A percentile compares a stretch with the other conserved stretches of the same genome.
Conservation (phyloP, 306 rosid species). For the Canavalia gladiata region DNA sequence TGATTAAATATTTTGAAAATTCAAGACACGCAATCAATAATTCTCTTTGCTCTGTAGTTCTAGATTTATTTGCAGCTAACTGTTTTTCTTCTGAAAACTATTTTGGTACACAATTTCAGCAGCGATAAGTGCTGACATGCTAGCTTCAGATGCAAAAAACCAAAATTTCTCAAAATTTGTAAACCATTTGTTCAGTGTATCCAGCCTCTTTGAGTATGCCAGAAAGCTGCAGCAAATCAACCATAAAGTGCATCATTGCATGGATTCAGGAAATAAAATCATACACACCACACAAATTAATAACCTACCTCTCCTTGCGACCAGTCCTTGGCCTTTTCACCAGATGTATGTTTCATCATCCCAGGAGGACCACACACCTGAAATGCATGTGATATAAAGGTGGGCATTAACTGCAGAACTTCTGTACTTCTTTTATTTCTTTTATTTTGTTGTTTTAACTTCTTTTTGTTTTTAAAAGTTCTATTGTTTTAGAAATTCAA, state of each 20-base stretch:
- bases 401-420: conserved; percentile 11
- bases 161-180: conserved; percentile 72
- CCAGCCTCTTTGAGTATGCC: conserved; percentile 92
- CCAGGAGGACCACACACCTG: conserved; percentile 99
- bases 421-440: not conserved
- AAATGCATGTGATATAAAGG: conserved; percentile 41
- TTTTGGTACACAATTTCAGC: conserved; percentile 40
- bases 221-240: conserved; percentile 68
- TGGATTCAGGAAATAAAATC: conserved; percentile 31
- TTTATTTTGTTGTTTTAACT: too few species aligned
- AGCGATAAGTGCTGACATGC: conserved; percentile 1
- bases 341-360: conserved; percentile 87
- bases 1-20: conserved; percentile 36
- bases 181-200: conserved; percentile 95
- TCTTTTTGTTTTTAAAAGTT: too few species aligned
- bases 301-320: conserved; percentile 93
- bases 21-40: conserved; percentile 21
- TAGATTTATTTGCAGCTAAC: conserved; percentile 49
- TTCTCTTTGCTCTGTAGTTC: conserved; percentile 39
- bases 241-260: conserved; percentile 21
- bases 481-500: too few species aligned
- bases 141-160: conserved; percentile 42
- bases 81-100: conserved; percentile 46
- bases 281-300: conserved; percentile 17
- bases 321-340: conserved; percentile 89